Base-by-base conservation (phyloP, 2,329 filamentous ascomycete species). In the Aspergillus sp. region DNA sequence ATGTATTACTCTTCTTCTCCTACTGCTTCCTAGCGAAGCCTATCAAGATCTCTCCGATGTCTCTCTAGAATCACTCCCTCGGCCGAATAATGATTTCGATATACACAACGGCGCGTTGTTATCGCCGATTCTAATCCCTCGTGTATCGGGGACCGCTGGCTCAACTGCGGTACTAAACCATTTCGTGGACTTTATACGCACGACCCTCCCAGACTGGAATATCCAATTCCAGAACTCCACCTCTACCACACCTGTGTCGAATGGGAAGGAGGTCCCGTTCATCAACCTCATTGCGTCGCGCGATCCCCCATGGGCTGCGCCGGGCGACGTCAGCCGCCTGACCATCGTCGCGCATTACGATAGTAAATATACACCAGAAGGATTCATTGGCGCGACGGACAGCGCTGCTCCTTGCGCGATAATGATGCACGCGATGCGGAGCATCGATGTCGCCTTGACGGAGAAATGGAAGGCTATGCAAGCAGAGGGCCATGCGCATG, bases 271-370 rank as follows among this genome's bases (percentile, higher is more conserved):
- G 6, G 77, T 97, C 0, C 90, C 90, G 0, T 97, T 99, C 69
- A 78, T 83, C 49, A 99, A 96, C 67, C 78, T 97, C 51, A 88
- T 97, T 54, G 85, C 93, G 52, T 87, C 85, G 33, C 84, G 92
- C 49, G 93, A 97, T 71, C 94, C 94, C 47, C 94, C 94, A 1
- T 94, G 90, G 84, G 78, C 86, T 1, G 74, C 79, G 5, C 71
- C 76, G 0, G 93, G 92, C 1, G 86, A 96, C 60, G 85, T 94
- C 2, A 86, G 87, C 40, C 79, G 91, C 45, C 75, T 97, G 65
- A 93, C 90, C 13, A 79, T 99, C 50, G 94, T 93, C 6, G 94
- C 94, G 38, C 94, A 99, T 69, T 97, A 96, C 69, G 94, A 99
- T 65, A 92, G 86, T 67, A 88, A 95, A 73, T 80, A 88, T 52